Evolutionary conservation across 2,329 filamentous ascomycete species (phyloP).

Genomic region (Ceratocystis variospora): DNA sequence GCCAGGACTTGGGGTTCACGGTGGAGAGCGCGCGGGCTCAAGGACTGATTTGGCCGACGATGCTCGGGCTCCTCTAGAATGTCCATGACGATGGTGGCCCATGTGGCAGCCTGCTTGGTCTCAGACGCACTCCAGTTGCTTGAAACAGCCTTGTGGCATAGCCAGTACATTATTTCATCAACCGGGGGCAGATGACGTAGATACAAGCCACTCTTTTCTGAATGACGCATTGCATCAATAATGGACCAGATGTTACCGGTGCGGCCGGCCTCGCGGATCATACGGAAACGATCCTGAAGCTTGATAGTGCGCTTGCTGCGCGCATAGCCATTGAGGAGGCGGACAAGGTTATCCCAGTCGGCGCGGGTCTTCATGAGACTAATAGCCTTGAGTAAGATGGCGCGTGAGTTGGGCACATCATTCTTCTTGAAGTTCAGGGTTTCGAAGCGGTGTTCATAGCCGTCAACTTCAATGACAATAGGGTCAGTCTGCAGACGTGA

Average conservation of each 20-base stretch:
- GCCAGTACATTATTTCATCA: constrained; percentile 28
- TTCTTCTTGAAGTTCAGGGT: constrained; percentile 30
- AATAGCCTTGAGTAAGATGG: constrained; percentile 29
- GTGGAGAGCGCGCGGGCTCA: constrained; percentile 24
- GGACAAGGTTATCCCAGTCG: constrained; percentile 41
- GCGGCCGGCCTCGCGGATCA: constrained; percentile 31
- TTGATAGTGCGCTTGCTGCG: constrained; percentile 31
- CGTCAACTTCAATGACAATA: constrained; percentile 45
- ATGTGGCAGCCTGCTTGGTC: constrained; percentile 33
- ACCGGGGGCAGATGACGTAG: constrained; percentile 26
- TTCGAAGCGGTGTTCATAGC: constrained; percentile 39
- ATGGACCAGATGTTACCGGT: constrained; percentile 33
- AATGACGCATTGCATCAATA: constrained; percentile 37
- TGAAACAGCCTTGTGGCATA: constrained; percentile 32
- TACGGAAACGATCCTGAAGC: constrained; percentile 27
- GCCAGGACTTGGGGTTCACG: constrained; percentile 33
- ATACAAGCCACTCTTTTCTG: constrained; percentile 33
- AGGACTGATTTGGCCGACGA: constrained; percentile 20
- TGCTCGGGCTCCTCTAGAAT: constrained; percentile 35
- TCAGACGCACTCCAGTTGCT: constrained; percentile 26
- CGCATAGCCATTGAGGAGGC: constrained; percentile 38
- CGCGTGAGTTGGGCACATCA: constrained; percentile 33
- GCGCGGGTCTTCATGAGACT: constrained; percentile 33
- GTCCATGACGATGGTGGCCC: constrained; percentile 36
- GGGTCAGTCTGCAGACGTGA: constrained; percentile 40